Base-by-base conservation (phyloP, 2,329 filamentous ascomycete genomes). In the Ilyonectria destructans region DNA sequence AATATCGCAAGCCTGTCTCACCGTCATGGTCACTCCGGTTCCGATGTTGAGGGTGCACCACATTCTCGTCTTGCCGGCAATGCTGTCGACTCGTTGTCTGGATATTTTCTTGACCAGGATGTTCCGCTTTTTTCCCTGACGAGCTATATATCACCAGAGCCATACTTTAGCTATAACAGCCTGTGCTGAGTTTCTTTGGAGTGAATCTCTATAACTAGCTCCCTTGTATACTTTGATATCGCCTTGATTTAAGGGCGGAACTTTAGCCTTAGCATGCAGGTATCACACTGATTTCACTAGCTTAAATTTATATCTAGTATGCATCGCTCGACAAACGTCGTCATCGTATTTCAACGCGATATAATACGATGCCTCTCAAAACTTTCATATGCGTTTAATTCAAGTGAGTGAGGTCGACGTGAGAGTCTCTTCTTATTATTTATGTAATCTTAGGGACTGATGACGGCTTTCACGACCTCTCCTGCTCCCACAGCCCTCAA, bases 401-500 rank as follows among this genome's bases (percentile, higher is more conserved):
- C 13, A 35, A 35, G 15, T 54, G 26, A 26, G 23, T 54, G 23
- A 35, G 49, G 49, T 54, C 23, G 49, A 17, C 26, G 49, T 54
- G 49, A 54, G 26, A 54, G 49, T 35, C 31, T 35, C 31, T 35
- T 33, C 23, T 35, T 31, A 10, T 54, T 31, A 17, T 19, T 12
- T 31, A 33, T 54, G 6, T 40, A 57, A 57, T 45, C 54, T 43
- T 12, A 56, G n/a, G 56, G 40, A 48, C 23, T 48, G 23, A 58
- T 58, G 26, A 48, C 56, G 29, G 56, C 56, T 31, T 58, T 58
- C 15, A 58, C 56, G 21, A 33, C 56, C 15, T 58, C 56, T 46
- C 56, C 56, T 31, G 37, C 40, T 33, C 37, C 43, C 9, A 58
- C 56, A 31, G 40, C 43, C 40, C 37, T 8, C 40, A 58, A 58